phyloP scores from a whole-genome alignment of 805 yeast species.

The Tetrapisispora fleetii region DNA sequence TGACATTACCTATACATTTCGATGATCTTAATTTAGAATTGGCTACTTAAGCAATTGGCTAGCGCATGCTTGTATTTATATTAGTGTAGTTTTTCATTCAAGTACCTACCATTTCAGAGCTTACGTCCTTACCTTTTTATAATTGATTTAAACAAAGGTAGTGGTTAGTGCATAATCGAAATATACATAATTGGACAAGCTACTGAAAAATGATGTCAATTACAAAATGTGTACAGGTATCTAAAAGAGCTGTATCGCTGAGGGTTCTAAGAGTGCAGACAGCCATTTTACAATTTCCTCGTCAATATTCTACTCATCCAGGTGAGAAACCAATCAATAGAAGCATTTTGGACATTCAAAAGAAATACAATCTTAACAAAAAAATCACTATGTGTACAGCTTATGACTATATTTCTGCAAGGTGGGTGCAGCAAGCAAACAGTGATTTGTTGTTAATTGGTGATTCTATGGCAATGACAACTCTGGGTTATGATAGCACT shows the following conservation, averaged over 20 bases:
- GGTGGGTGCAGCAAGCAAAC: slow-evolving; percentile 53
- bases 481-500: slow-evolving; percentile 72
- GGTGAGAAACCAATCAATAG: not conserved
- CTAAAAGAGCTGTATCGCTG: not conserved
- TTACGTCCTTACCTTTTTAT: no score
- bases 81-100: no score
- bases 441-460: slow-evolving; percentile 74
- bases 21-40: no score
- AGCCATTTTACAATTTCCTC: not conserved
- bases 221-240: not conserved
- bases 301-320: slow-evolving; percentile 4
- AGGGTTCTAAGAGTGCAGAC: not conserved
- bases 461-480: slow-evolving; percentile 88
- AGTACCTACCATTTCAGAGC: no score
- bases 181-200: no score
- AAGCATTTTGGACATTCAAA: slow-evolving; percentile 32
- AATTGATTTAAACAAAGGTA: no score
- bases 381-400: slow-evolving; percentile 66
- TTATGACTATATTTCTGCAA: slow-evolving; percentile 73
- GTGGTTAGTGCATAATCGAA: no score
- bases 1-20: no score
- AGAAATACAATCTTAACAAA: slow-evolving; percentile 23
- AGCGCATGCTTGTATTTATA: no score
- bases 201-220: not conserved
- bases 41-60: no score